Base-by-base conservation (phyloP, 2,329 filamentous ascomycete genomes). In the Alternaria ventricosa region DNA sequence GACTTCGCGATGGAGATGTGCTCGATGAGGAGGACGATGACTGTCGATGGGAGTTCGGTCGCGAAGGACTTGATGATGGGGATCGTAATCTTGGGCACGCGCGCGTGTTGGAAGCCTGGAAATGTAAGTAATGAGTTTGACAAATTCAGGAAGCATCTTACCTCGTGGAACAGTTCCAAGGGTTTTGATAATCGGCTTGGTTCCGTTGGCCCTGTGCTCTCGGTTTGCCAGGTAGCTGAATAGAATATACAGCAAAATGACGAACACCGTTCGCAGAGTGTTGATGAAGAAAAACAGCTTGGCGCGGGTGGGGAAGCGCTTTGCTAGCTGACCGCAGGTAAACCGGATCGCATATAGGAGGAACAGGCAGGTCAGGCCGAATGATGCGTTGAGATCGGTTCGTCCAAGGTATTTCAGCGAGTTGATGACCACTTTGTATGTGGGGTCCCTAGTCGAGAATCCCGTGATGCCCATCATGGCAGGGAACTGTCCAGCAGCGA, bases 1-100 rank as follows among this genome's bases (percentile, higher is more conserved):
- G 94, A 97, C 80, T 98, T 99, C 22, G 94, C 93, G 68, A 98
- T 98, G 47, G 95, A 94, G 72, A 98, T 97, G 78, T 99, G 95
- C 81, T 99, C 96, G 67, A 98, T 96, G 30, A 99, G 86, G 62
- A 98, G 86, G 18, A 99, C 94, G 70, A 98, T 97, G 59, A 97
- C 90, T 1, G 92, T 90, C 7, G 92, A 92, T 0, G 96, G 96
- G 4, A 99, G 84, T 67, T 97, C 87, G 28, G 85, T 84, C 1
- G 87, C 85, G 74, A 97, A 93, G 1, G 88, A 82, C 3, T 82
- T 84, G 73, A 97, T 87, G 50, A 97, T 87, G 0, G 85, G 80
- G 0, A 80, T 80, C 67, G 91, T 89, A 61, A 98, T 82, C 0
- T 81, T 84, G 0, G 96, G 96, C 6, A 91, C 89, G 18, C 86